These are phyloP conservation scores for Boletus subcaerulescens DNA, from an alignment of 768 basidiomycete species.

Conservation along the genomic window DNA sequence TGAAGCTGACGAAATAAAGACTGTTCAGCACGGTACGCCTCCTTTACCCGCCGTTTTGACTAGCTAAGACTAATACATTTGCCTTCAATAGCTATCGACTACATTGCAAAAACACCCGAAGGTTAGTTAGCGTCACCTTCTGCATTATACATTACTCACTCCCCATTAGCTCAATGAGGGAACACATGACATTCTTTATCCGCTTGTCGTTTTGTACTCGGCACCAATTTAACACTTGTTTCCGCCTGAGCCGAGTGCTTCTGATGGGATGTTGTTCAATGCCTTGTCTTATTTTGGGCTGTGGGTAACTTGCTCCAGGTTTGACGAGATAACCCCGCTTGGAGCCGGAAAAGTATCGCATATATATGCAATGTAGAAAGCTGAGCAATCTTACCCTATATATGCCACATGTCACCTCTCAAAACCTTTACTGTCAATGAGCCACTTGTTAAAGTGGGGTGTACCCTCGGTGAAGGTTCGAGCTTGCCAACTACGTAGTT, in stretches of 20 bases:
- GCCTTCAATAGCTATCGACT: conserved; percentile 74
- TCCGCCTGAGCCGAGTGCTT: not conserved
- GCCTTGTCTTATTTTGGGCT: not conserved
- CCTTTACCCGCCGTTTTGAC: not conserved
- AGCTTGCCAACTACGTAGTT: not conserved
- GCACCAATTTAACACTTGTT: conserved; percentile 17
- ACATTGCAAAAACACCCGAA: conserved; percentile 90
- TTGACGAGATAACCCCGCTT: conserved; percentile 7
- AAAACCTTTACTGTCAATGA: conserved; percentile 23
- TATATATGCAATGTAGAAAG: conserved; percentile 6
- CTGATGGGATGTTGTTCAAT: not conserved
- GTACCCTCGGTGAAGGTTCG: conserved; percentile 62
- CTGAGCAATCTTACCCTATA: not conserved
- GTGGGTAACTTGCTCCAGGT: conserved; percentile 8
- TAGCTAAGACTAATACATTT: conserved; percentile 6
- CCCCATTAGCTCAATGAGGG: conserved; percentile 45
- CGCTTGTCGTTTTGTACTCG: conserved; percentile 17
- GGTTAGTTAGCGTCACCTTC: conserved; percentile 43
- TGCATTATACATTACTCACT: conserved; percentile 8
- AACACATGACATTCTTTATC: conserved; percentile 5
- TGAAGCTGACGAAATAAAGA: conserved; percentile 93
- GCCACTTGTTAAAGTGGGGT: conserved; percentile 52
- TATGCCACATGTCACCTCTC: conserved; percentile 7
- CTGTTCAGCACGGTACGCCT: conserved; percentile 80
- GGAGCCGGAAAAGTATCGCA: not conserved